Evolutionary conservation across 306 rosid species (phyloP).

Genomic region (Ochetophila trinervis): DNA sequence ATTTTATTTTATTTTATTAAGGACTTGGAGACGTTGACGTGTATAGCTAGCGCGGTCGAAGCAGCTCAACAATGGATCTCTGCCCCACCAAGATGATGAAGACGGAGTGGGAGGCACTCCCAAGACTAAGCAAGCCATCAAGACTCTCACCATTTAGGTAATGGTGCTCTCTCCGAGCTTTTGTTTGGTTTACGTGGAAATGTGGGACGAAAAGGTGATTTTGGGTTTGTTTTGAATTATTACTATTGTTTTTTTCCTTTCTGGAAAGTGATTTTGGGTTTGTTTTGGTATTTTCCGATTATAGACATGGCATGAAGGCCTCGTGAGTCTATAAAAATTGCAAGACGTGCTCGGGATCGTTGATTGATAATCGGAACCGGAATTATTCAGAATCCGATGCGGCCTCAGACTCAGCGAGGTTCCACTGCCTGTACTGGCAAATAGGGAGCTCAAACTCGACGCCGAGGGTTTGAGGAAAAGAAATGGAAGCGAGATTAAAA

Average conservation of each 20-base stretch:
- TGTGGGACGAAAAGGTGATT: background rate
- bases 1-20: constrained; percentile 13
- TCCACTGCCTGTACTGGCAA: constrained; percentile 63
- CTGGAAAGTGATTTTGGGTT: background rate
- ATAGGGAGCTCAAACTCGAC: constrained; percentile 85
- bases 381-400: constrained; percentile 67
- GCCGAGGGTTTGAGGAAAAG: constrained; percentile 85
- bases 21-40: constrained; percentile 69
- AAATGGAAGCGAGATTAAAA: constrained; percentile 72
- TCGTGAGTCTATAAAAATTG: constrained; percentile 92
- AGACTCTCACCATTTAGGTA: constrained; percentile 89
- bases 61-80: constrained; percentile 91
- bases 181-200: constrained; percentile 29
- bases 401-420: constrained; percentile 81
- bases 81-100: constrained; percentile 58
- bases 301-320: constrained; percentile 97
- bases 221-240: no score
- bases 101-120: constrained; percentile 63
- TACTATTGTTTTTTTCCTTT: no score
- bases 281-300: constrained; percentile 58
- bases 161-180: background rate
- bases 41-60: constrained; percentile 93
- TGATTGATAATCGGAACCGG: constrained; percentile 40
- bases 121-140: constrained; percentile 80
- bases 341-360: constrained; percentile 85